Conservation (phyloP, 176 grass and related monocot species). For the Aegilops sharonensis region DNA sequence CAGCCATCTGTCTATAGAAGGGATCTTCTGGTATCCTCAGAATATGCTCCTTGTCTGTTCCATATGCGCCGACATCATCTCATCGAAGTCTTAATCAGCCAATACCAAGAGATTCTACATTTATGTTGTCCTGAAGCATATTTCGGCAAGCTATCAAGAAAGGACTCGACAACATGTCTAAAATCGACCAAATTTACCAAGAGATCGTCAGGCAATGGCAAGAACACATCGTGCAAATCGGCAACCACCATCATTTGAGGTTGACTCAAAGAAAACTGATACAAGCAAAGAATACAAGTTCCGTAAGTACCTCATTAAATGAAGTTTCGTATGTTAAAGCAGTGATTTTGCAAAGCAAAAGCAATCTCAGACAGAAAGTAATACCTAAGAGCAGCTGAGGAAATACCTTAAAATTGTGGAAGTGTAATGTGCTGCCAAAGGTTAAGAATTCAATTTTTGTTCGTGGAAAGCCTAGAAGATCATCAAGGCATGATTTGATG, state of each 20-base stretch:
- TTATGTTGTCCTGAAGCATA: conserved; percentile 85
- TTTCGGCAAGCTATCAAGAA: conserved; percentile 88
- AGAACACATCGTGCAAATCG: conserved; percentile 88
- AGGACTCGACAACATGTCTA: conserved; percentile 79
- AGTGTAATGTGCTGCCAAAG: conserved; percentile 85
- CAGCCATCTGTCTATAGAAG: conserved; percentile 98
- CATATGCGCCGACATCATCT: conserved; percentile 86
- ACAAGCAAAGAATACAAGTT: conserved; percentile 34
- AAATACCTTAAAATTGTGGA: conserved; percentile 93
- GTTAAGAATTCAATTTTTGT: conserved; percentile 97
- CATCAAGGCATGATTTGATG: conserved; percentile 88
- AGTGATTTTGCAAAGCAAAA: not conserved
- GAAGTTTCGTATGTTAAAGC: not conserved
- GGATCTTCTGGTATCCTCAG: conserved; percentile 83
- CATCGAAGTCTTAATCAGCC: conserved; percentile 77
- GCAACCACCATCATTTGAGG: conserved; percentile 95
- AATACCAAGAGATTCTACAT: conserved; percentile 89
- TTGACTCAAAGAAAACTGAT: conserved; percentile 86
- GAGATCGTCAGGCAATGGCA: conserved; percentile 98
- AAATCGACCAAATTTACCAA: conserved; percentile 94
- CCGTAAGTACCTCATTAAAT: conserved; percentile 16
- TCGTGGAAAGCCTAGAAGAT: conserved; percentile 73
- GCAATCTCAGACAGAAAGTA: not conserved
- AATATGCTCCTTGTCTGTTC: conserved; percentile 24
- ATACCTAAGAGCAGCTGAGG: not conserved